Percentiles rank a stretch among this genome's conserved stretches.
Conservation (phyloP, 352 stramenopile genomes). For the Pythium dissimile region DNA sequence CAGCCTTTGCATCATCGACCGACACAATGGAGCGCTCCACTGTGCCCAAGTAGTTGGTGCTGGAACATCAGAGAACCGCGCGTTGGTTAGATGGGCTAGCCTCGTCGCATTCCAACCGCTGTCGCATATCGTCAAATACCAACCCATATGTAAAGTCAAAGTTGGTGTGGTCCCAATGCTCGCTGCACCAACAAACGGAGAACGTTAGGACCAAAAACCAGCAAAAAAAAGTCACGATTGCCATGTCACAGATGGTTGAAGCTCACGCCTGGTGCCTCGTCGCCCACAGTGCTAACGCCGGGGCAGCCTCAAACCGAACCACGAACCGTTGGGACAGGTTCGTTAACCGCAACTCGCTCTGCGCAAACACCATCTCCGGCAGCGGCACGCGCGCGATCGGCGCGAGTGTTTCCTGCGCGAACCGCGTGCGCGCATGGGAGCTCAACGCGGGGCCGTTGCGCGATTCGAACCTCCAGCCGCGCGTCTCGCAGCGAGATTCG, state of each 20-base stretch:
- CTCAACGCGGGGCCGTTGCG: conserved; percentile 37
- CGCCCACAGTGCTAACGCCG: conserved; percentile 46
- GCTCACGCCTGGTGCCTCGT: conserved; percentile 10
- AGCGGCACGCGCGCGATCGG: conserved; percentile 35
- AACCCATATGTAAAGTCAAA: conserved; percentile 68
- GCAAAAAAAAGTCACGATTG: too few relatives aligned
- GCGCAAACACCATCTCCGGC: conserved; percentile 56
- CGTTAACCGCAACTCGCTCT: conserved; percentile 32
- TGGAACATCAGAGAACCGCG: too few relatives aligned
- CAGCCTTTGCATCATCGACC: background rate
- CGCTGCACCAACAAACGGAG: background rate
- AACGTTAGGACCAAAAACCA: too few relatives aligned
- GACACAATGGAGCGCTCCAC: conserved; percentile 24
- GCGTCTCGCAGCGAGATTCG: conserved; percentile 24
- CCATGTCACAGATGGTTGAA: background rate
- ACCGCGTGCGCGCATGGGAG: conserved; percentile 28
- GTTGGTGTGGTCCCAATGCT: conserved; percentile 29
- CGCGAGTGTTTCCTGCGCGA: conserved; percentile 27
- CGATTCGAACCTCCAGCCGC: conserved; percentile 44
- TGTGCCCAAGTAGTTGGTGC: conserved; percentile 33
- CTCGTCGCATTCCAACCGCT: background rate
- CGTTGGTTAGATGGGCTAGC: too few relatives aligned
- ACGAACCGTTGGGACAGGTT: conserved; percentile 23
- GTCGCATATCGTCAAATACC: too few relatives aligned
- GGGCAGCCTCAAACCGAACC: conserved; percentile 39